Evolutionary conservation across 2,329 filamentous ascomycete species (phyloP).

Genomic region (Ceratocystiopsis sp.): DNA sequence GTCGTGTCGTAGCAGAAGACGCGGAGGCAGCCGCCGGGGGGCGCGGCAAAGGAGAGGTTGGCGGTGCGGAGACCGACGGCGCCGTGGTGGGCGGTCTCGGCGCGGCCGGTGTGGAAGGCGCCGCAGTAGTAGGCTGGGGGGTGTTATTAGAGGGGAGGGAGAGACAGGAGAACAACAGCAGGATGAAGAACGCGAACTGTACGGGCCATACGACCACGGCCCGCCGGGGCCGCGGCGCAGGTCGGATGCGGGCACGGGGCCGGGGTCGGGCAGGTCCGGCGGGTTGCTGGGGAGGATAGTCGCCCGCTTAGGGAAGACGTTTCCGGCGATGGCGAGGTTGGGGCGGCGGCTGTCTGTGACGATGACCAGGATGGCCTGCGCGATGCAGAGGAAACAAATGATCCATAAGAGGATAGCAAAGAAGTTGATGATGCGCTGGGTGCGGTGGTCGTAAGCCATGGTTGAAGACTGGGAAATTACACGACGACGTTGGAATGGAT

Average conservation of each 20-base stretch:
- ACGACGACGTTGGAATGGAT: too few relatives aligned
- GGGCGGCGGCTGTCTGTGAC: background rate
- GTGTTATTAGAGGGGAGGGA: background rate
- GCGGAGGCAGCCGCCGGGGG: constrained; percentile 3
- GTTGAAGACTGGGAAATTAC: background rate
- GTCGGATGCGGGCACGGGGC: background rate
- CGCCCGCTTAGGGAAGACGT: too few relatives aligned
- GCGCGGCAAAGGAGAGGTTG: constrained; percentile 1
- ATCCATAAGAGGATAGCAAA: too few relatives aligned
- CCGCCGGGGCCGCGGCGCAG: constrained; percentile 5
- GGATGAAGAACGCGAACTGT: constrained; percentile 2
- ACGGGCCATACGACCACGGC: constrained; percentile 5
- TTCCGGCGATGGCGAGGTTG: too few relatives aligned
- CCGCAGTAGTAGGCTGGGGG: constrained; percentile 8
- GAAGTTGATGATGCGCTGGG: too few relatives aligned
- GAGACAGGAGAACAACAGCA: background rate
- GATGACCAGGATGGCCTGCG: background rate
- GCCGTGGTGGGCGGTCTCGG: constrained; percentile 1
- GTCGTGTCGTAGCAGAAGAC: constrained; percentile 9
- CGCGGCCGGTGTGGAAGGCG: constrained; percentile 7
- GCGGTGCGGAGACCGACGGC: background rate
- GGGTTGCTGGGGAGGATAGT: background rate
- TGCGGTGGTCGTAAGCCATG: too few relatives aligned
- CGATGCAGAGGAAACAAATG: background rate
- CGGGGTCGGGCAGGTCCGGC: constrained; percentile 1